Evolutionary conservation across 768 basidiomycete species (phyloP).

Genomic region (Baorangia bicolor): DNA sequence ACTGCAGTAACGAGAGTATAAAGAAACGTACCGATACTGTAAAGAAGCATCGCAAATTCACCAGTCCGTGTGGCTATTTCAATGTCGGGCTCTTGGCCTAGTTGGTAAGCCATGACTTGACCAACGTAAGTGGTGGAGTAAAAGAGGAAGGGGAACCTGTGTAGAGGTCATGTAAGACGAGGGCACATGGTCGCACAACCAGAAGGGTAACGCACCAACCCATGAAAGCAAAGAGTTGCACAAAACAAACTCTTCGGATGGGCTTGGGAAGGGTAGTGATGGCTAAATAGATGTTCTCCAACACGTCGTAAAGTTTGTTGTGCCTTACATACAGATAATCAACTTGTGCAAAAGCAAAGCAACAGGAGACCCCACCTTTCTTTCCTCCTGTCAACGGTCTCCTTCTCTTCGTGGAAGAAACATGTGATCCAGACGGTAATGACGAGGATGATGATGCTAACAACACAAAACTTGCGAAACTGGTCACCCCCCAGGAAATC

Average conservation of each 20-base stretch:
- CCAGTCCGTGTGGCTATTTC: conserved; percentile 86
- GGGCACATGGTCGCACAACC: neutral
- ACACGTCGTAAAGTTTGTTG: conserved; percentile 68
- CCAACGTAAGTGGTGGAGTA: conserved; percentile 93
- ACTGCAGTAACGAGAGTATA: neutral
- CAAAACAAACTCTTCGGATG: conserved; percentile 85
- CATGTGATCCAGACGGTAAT: conserved; percentile 88
- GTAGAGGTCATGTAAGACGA: conserved; percentile 8
- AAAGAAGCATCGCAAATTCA: conserved; percentile 85
- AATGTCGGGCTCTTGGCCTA: conserved; percentile 68
- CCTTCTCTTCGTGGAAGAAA: conserved; percentile 78
- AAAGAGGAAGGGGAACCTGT: conserved; percentile 93
- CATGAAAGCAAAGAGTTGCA: conserved; percentile 96
- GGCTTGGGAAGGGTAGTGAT: conserved; percentile 76
- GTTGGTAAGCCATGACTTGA: conserved; percentile 87
- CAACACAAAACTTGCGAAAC: conserved; percentile 93
- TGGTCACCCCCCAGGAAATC: conserved; percentile 84
- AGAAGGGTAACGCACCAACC: conserved; percentile 62
- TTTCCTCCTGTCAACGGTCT: conserved; percentile 47
- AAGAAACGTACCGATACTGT: conserved; percentile 68
- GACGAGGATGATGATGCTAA: conserved; percentile 77
- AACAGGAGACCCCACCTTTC: conserved; percentile 37
- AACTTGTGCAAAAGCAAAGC: neutral
- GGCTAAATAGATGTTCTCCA: conserved; percentile 75
- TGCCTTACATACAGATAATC: conserved; percentile 12